Conservation (phyloP, 2,329 filamentous ascomycete genomes). For the Penicillium crustosum region DNA sequence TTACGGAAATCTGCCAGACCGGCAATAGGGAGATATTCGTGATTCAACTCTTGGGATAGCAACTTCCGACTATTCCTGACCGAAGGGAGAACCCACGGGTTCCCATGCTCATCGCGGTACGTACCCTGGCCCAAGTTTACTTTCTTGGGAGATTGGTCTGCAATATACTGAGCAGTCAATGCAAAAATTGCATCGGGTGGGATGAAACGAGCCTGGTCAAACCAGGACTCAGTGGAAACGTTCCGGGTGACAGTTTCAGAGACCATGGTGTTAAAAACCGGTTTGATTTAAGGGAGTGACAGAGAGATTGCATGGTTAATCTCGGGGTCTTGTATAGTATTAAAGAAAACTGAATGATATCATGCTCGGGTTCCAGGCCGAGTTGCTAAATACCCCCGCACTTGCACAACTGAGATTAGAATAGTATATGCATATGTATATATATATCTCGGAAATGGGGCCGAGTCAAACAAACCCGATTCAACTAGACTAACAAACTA, state of each 20-base stretch:
- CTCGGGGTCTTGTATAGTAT: neutral
- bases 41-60: constrained; percentile 69
- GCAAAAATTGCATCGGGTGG: constrained; percentile 26
- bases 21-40: constrained; percentile 95
- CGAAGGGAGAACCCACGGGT: constrained; percentile 38
- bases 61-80: constrained; percentile 24
- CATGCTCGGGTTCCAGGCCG: neutral
- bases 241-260: neutral
- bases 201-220: constrained; percentile 12
- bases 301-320: neutral
- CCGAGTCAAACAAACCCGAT: neutral
- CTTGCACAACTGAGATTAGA: neutral
- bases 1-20: constrained; percentile 77
- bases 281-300: neutral
- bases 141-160: constrained; percentile 28
- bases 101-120: constrained; percentile 36
- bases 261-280: neutral
- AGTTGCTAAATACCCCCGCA: neutral
- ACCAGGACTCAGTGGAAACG: constrained; percentile 4
- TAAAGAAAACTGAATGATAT: neutral
- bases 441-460: neutral
- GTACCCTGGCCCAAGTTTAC: constrained; percentile 38
- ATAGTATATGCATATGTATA: no score
- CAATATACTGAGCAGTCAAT: constrained; percentile 21
- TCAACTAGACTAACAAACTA: neutral